phyloP scores from a whole-genome alignment of 192 early-diverging fungal genomes.

The Entomortierella parvispora region DNA sequence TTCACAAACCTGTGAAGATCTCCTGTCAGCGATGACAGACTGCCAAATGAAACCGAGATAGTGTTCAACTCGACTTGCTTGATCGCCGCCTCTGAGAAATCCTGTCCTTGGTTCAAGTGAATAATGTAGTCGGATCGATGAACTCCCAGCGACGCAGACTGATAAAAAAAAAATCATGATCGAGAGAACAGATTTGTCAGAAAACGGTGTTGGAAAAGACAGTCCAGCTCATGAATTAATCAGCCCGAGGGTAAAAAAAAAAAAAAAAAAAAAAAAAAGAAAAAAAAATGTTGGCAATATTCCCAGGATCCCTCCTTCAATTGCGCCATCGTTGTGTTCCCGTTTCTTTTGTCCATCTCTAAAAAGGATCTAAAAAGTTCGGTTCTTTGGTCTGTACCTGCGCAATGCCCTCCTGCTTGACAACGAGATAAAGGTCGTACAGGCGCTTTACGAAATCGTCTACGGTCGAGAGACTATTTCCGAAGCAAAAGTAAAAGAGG shows the following conservation, averaged over 20 bases:
- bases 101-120: constrained; percentile 63
- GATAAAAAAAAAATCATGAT: background rate
- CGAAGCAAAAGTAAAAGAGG: background rate
- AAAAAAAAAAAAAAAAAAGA: too few species aligned
- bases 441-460: constrained; percentile 87
- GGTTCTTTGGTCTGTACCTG: constrained; percentile 57
- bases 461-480: constrained; percentile 69
- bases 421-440: constrained; percentile 80
- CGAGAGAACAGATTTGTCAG: background rate
- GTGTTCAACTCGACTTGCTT: constrained; percentile 99
- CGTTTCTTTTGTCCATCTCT: background rate
- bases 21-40: constrained; percentile 76
- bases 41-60: constrained; percentile 91
- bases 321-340: constrained; percentile 20
- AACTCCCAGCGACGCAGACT: constrained; percentile 81
- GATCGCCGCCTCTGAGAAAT: constrained; percentile 62
- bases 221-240: too few species aligned
- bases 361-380: background rate
- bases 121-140: constrained; percentile 95
- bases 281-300: too few species aligned
- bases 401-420: constrained; percentile 64
- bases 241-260: background rate
- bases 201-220: background rate
- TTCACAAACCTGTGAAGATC: constrained; percentile 77
- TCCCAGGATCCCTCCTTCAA: too few species aligned